Evolutionary conservation across 495 filamentous ascomycete genomes (phyloP).

Genomic region (Penicillium daleae): DNA sequence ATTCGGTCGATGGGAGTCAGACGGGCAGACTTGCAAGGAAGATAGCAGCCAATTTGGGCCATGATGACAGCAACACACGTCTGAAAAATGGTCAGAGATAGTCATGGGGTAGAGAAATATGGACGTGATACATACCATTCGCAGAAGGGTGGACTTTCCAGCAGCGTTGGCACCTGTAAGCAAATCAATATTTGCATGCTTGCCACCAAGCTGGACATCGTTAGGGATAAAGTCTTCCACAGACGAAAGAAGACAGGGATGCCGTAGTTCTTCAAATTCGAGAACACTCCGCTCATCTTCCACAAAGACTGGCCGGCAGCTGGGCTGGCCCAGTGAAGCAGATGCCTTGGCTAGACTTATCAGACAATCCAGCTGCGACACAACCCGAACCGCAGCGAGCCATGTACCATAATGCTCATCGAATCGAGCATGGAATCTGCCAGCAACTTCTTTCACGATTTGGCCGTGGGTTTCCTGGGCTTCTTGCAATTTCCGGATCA

Average conservation of each 20-base stretch:
- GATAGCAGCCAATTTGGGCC: constrained; percentile 96
- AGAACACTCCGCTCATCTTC: constrained; percentile 82
- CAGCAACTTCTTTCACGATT: constrained; percentile 84
- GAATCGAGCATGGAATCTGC: constrained; percentile 83
- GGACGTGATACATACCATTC: constrained; percentile 71
- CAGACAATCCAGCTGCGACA: constrained; percentile 92
- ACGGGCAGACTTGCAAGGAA: constrained; percentile 81
- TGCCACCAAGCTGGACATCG: constrained; percentile 84
- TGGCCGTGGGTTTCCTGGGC: constrained; percentile 93
- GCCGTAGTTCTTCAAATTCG: constrained; percentile 88
- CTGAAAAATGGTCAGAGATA: constrained; percentile 39
- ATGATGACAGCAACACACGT: constrained; percentile 96
- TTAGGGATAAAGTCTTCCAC: constrained; percentile 98
- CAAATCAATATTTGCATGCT: constrained; percentile 79
- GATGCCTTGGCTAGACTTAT: constrained; percentile 92
- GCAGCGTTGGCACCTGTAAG: constrained; percentile 97
- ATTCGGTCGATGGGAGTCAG: constrained; percentile 94
- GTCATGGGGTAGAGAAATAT: constrained; percentile 1
- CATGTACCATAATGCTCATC: constrained; percentile 86
- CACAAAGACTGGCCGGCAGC: constrained; percentile 86
- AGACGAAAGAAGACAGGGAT: constrained; percentile 88
- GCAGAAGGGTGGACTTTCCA: constrained; percentile 96
- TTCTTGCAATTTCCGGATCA: constrained; percentile 87
- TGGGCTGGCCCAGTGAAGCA: constrained; percentile 76
- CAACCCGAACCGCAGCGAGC: constrained; percentile 82